phyloP scores from a whole-genome alignment of 805 yeast species.

The Myxozyma mucilagina region DNA sequence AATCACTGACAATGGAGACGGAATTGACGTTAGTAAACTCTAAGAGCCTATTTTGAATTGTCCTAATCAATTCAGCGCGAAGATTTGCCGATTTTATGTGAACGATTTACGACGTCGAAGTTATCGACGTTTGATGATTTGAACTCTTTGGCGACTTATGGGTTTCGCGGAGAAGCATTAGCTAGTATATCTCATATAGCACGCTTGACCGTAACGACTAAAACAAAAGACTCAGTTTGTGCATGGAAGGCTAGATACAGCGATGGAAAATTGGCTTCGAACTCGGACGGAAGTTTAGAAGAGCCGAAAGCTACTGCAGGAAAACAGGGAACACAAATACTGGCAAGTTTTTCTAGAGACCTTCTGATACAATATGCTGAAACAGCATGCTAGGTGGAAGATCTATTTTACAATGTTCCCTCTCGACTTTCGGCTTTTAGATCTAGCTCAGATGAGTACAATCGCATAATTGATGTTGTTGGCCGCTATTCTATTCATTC shows the following conservation, averaged over 20 bases:
- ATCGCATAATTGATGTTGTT: conserved; percentile 75
- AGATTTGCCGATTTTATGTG: conserved; percentile 80
- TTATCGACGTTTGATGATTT: conserved; percentile 73
- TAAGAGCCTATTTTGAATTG: not conserved
- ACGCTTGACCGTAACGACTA: conserved; percentile 76
- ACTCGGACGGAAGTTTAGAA: conserved; percentile 41
- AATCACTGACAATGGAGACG: conserved; percentile 85
- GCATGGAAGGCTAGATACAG: conserved; percentile 73
- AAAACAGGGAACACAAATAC: conserved; percentile 76
- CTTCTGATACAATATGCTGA: not conserved
- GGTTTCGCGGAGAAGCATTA: conserved; percentile 95
- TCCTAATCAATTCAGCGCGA: conserved; percentile 43
- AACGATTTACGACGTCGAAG: conserved; percentile 91
- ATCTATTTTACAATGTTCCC: conserved; percentile 84
- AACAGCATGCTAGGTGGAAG: conserved; percentile 56
- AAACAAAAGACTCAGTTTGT: conserved; percentile 56
- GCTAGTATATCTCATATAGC: conserved; percentile 93
- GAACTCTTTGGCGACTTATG: conserved; percentile 70
- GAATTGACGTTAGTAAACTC: conserved; percentile 49
- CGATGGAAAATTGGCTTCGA: conserved; percentile 58
- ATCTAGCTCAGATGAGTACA: conserved; percentile 70
- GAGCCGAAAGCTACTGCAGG: conserved; percentile 82
- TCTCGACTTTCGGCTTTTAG: conserved; percentile 68
- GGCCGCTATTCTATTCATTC: conserved; percentile 82
- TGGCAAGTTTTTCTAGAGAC: conserved; percentile 30